Percentiles rank a stretch among this genome's conserved stretches.
Evolutionary conservation across 1,139 yeast species (phyloP).

Genomic region (Tardiomyces blankii): DNA sequence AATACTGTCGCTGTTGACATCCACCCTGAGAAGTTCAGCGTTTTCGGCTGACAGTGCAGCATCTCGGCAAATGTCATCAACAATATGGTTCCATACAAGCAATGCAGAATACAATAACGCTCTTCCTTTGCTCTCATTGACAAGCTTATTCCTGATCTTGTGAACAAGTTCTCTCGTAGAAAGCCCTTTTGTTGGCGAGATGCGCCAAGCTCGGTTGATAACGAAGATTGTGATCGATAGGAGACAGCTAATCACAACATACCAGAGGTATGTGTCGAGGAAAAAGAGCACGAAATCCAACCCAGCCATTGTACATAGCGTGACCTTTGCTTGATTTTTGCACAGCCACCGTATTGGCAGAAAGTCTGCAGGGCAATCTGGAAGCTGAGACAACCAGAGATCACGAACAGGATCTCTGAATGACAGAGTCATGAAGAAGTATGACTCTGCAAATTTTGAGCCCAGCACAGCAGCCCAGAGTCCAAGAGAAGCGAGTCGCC

Average conservation of each 20-base stretch:
- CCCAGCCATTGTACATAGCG: conserved; percentile 43
- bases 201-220: too few species aligned
- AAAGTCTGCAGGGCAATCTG: conserved; percentile 52
- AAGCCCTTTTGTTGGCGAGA: too few species aligned
- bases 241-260: conserved; percentile 66
- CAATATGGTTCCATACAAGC: conserved; percentile 63
- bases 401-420: conserved; percentile 69
- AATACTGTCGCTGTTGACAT: too few species aligned
- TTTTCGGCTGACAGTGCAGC: conserved; percentile 25
- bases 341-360: conserved; percentile 44
- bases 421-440: conserved; percentile 68
- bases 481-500: conserved; percentile 44
- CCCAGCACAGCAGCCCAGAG: conserved; percentile 61
- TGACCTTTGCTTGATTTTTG: conserved; percentile 44
- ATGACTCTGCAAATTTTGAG: conserved; percentile 71
- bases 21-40: too few species aligned
- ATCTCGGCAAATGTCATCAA: conserved; percentile 66
- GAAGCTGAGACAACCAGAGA: conserved; percentile 45
- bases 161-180: too few species aligned
- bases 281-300: conserved; percentile 69
- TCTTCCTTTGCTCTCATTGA: too few species aligned
- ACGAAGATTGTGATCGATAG: conserved; percentile 21
- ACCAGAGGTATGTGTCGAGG: conserved; percentile 83
- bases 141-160: too few species aligned
- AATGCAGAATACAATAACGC: too few species aligned